These are phyloP conservation scores for Rhodotorula diobovata DNA, from an alignment of 768 basidiomycete species.

Conservation along the genomic window DNA sequence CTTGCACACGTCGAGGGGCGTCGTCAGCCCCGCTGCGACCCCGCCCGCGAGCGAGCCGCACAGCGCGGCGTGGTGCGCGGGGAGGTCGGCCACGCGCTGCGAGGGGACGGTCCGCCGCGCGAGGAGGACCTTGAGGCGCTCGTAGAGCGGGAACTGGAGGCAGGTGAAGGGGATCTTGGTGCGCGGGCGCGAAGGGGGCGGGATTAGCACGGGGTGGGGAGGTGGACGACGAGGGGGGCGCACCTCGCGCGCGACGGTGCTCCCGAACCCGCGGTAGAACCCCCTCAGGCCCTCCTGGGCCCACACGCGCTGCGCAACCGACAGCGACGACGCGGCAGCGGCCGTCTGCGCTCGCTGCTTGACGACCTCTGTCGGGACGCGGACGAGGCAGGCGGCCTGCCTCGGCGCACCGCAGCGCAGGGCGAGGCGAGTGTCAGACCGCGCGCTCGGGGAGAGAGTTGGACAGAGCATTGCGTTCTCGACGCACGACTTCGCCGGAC, in stretches of 20 bases:
- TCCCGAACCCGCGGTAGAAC: slow-evolving; percentile 82
- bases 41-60: slow-evolving; percentile 92
- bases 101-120: slow-evolving; percentile 51
- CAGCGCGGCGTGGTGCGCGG: slow-evolving; percentile 56
- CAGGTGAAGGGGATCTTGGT: slow-evolving; percentile 89
- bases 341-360: slow-evolving; percentile 83
- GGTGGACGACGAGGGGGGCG: slow-evolving; percentile 13
- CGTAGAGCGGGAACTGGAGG: slow-evolving; percentile 92
- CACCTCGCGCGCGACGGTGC: slow-evolving; percentile 69
- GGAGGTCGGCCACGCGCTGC: slow-evolving; percentile 51
- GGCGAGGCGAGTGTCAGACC: not conserved
- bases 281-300: slow-evolving; percentile 65
- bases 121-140: slow-evolving; percentile 68
- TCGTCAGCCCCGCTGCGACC: slow-evolving; percentile 80
- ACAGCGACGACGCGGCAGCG: slow-evolving; percentile 46
- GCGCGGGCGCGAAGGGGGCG: not conserved
- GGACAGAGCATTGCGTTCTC: not conserved
- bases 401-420: too few relatives aligned
- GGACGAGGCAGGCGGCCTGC: slow-evolving; percentile 71
- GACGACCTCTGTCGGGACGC: slow-evolving; percentile 93
- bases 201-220: not conserved
- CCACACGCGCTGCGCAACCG: slow-evolving; percentile 41
- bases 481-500: slow-evolving; percentile 56
- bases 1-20: slow-evolving; percentile 92
- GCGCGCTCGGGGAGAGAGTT: not conserved